Base-by-base conservation (phyloP, 1,139 yeast genomes). In the Candida tetrigidarum region DNA sequence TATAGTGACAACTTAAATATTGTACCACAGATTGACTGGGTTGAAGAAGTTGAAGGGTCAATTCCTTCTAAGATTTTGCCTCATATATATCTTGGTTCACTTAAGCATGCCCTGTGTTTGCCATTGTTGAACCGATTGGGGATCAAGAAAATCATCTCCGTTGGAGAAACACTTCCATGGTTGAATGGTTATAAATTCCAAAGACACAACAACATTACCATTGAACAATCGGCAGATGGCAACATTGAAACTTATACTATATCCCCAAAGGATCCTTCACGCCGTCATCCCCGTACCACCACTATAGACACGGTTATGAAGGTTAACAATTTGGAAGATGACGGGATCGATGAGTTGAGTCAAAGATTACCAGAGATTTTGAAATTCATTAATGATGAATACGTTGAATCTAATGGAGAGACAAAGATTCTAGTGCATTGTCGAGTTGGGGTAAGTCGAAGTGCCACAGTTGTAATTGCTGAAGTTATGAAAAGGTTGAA, bases 81-180 rank as follows among this genome's bases (percentile, higher is more conserved):
- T 0, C 93, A 92, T 63, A 64, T 93, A 55, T 93, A 91, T 59
- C 71, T 93, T 45, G 99, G 99, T 0, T 86, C 96, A 2, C 69
- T 91, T 43, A 78, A 70, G 41, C 97, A 93, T 66, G 98, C 98
- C 5, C 83, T 82, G 51, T 80, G 84, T 54, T 75, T 86, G 2
- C 80, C 82, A 4, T 65, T 92, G 54, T 68, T 93, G 46, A 64
- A 69, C 26, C 77, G 76, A 42, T 66, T 93, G 18, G 93, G 91
- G 0, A 89, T 93, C 45, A 78, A 76, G 23, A 82, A 88, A 47
- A 76, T 93, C 11, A 81, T 93, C 5, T 86, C 96, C 2, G 97
- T 93, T 7, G 99, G 98, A 0, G 98, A 92, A 58, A 70, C 69
- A 9, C 69, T 90, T n/a, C 70, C 80, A 2, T 91, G 97, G 84